Base-by-base conservation (phyloP, 306 rosid species). In the Rubus parviflorus region DNA sequence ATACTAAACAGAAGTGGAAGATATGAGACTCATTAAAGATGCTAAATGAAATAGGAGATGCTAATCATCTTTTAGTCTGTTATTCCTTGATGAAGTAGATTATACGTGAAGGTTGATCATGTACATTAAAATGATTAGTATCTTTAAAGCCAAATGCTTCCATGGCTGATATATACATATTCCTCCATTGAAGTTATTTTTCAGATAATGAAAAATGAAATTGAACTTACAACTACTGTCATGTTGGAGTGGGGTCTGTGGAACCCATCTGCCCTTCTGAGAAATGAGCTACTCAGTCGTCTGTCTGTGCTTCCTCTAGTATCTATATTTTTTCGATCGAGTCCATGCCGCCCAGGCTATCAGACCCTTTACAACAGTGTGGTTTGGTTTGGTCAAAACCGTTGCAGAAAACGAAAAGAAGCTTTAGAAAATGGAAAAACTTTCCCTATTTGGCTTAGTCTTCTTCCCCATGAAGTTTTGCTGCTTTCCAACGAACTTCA, bases 301-400 rank as follows among this genome's bases (percentile, higher is more conserved):
- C 48, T 43, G 20, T 35, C 45, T 35, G 68, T 35, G 43, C 68
- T 62, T 62, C 68, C 68, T 62, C 68, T 30, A 62, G 20, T 43
- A 62, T n/a, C 68, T 6, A 14, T 15, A 10, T 35, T 35, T 62
- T 40, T 62, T 62, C 5, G 68, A 62, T 35, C 15, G 14, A 6
- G 68, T 17, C n/a, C 43, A 30, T 62, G 68, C 42, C n/a, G 20
- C 68, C 43, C 6, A 4, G 30, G 43, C 42, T 25, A 62, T 60
- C 65, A 60, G 25, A 3, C 23, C 65, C 65, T 23, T 60, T 60
- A 60, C 40, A 25, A 12, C 40, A 60, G 40, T 60, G n/a, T n/a
- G n/a, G n/a, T 58, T 11, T 30, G 35, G 40, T 38, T 3, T 60
- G 65, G 65, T 60, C 65, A 57, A 57, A 22, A 22, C 63, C 37